These are phyloP conservation scores for Castanospermum australe DNA, from an alignment of 306 rosid genomes.

Conservation along the genomic window DNA sequence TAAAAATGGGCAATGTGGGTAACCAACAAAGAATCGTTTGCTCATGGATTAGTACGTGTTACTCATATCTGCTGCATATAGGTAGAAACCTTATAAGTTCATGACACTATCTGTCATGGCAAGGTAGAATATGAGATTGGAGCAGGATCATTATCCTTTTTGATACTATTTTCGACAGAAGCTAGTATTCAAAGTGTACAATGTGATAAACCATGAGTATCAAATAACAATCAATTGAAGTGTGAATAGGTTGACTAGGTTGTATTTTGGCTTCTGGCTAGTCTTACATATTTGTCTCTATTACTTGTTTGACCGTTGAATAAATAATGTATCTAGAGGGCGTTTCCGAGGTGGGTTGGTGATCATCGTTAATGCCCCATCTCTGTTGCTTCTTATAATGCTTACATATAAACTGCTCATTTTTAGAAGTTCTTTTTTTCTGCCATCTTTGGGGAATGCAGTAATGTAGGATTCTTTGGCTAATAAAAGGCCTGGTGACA, in stretches of 20 bases:
- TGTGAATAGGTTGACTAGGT: constrained; percentile 43
- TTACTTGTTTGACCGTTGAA: constrained; percentile 12
- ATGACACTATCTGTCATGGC: neutral
- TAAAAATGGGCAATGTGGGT: constrained; percentile 5
- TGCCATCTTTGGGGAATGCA: too few relatives aligned
- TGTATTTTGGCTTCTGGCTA: constrained; percentile 26
- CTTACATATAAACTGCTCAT: too few relatives aligned
- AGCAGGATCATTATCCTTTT: neutral
- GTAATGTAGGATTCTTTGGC: too few relatives aligned
- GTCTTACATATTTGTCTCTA: constrained; percentile 3
- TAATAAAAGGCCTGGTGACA: too few relatives aligned
- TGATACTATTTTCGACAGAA: constrained; percentile 2
- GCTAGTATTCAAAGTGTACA: constrained; percentile 6
- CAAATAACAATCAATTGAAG: constrained; percentile 30
- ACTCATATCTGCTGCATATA: constrained; percentile 16
- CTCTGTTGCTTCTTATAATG: too few relatives aligned
- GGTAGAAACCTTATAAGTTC: constrained; percentile 12
- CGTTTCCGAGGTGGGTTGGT: neutral
- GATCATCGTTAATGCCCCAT: neutral
- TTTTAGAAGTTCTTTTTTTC: too few relatives aligned
- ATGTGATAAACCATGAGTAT: constrained; percentile 16
- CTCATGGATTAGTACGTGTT: neutral
- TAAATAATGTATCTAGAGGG: neutral
- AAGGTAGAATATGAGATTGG: neutral
- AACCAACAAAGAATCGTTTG: constrained; percentile 32